Evolutionary conservation across 1,284 basidiomycete genomes (phyloP), one percentile per base, ranked within the genome.

Genomic region (Fomitiporia mediterranea): DNA sequence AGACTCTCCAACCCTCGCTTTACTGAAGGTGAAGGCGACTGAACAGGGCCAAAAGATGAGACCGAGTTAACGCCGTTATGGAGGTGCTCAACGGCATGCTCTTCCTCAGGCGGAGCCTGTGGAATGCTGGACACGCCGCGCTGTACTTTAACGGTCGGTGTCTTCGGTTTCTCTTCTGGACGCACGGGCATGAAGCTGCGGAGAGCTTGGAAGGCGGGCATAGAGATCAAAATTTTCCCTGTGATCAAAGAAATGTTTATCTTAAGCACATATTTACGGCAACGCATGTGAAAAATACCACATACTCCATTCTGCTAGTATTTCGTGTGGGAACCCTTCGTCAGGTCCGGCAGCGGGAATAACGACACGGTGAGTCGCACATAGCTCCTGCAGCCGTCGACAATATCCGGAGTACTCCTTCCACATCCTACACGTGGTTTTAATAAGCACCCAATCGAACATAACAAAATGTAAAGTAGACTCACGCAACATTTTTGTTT

Each of bases 321-420:
- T 50, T 25, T 54, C 51, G 15, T 37, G 47, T 8, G 56, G 56
- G 35, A 39, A 50, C 28, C 28, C 38, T 27, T 39, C 44, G 21
- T 58, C 56, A 11, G 56, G 56, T 7, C 56, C 56, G 15, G 32
- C 30, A 4, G 38, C 9, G 7, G 56, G 52, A 9, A 58, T 42
- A 21, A 11, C 23, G 19, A 50, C 34, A 7, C 34, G 56, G 34
- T 58, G 56, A 15, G 37, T 37, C 21, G 37, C 43, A 37, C 51
- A 53, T 17, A 58, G 52, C 5, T 58, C 56, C 25, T 54, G 52
- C 11, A 58, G 46, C 27, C 48, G 53, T 3, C 56, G 56, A 40
- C 56, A 58, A 37, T 58, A 58, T 4, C 56, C 56, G n/a, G 56
- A 58, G 51, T 58, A 58, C 34, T 58, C 56, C 47, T 58, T 58